Conservation (phyloP, 208 protist species). For the Trypanosoma mega region DNA sequence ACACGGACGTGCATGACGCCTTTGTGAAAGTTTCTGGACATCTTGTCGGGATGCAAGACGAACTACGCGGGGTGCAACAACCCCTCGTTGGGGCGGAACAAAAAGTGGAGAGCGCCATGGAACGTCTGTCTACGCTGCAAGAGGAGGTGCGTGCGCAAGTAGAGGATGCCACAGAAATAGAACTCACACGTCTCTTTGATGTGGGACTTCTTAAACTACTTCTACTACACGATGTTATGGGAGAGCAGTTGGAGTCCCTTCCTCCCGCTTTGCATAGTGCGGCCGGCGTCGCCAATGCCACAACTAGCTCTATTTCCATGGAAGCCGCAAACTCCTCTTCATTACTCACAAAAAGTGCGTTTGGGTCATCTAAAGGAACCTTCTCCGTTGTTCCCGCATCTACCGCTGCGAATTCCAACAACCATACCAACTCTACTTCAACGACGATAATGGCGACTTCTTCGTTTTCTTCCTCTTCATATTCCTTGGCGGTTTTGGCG, state of each 20-base stretch:
- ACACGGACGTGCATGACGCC: slow-evolving; percentile 73
- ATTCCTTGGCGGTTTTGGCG: background rate
- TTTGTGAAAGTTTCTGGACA: slow-evolving; percentile 74
- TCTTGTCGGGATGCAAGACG: slow-evolving; percentile 71
- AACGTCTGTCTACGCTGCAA: slow-evolving; percentile 37
- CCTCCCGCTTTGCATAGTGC: slow-evolving; percentile 4
- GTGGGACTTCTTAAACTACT: slow-evolving; percentile 45
- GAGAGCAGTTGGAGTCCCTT: slow-evolving; percentile 40
- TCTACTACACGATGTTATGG: slow-evolving; percentile 64
- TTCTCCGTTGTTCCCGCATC: background rate
- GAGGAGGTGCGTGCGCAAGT: slow-evolving; percentile 42
- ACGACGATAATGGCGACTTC: too few species aligned
- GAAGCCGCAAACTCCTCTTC: too few species aligned
- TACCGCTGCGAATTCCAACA: background rate
- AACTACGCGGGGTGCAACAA: slow-evolving; percentile 65
- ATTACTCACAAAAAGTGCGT: too few species aligned
- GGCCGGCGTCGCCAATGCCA: too few species aligned
- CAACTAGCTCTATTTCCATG: too few species aligned
- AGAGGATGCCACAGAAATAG: slow-evolving; percentile 42
- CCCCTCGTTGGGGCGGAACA: slow-evolving; percentile 50
- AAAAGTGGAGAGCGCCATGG: slow-evolving; percentile 38
- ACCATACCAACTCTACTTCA: too few species aligned
- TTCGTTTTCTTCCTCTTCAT: too few species aligned
- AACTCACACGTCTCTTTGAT: slow-evolving; percentile 68
- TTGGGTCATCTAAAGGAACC: background rate